Evolutionary conservation across 768 basidiomycete species (phyloP), one percentile per base, ranked within the genome.

Genomic region (Lactifluus subvellereus): DNA sequence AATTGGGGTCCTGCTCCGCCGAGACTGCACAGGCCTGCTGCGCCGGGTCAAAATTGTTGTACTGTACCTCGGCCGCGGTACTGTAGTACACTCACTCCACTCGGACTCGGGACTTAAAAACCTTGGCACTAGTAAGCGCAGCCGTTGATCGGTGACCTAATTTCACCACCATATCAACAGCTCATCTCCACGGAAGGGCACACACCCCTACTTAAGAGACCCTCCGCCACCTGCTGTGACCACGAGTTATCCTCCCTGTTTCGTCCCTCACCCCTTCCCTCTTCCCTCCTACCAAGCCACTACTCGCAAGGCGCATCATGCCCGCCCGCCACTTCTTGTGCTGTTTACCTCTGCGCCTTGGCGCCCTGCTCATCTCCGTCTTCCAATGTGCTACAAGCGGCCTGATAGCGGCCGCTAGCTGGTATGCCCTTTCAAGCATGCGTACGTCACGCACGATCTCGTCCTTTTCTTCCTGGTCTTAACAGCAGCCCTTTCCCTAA

Each of bases 311-410:
- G 1, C 14, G 5, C 3, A 40, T 14, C 57, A 67, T 67, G 66
- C 22, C 32, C 27, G 64, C 66, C 48, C 67, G 52, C 16, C 61
- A 66, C 53, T 67, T 66, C 43, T 54, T 59, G 38, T 66, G 61
- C 42, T 66, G 67, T 37, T 18, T 68, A 18, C 67, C 67, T 48
- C 22, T 68, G 48, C 61, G 67, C 38, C 56, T 68, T n/a, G 67
- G 67, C 9, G 61, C 66, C 32, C 40, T 67, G 2, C 57, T 68
- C 22, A 63, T 68, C 45, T 62, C 65, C 42, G 8, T 56, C 22
- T 6, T 11, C 49, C 67, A 68, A 60, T 37, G 63, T 13, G 9
- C 51, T 52, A 2, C 60, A 7, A 14, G 6, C 5, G 61, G 54
- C 27, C 35, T 68, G n/a, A 11, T 67, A 14, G 65, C 67, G 7